These are phyloP conservation scores for Sequoiadendron giganteum DNA, from an alignment of 75 land plant species.

Conservation along the genomic window DNA sequence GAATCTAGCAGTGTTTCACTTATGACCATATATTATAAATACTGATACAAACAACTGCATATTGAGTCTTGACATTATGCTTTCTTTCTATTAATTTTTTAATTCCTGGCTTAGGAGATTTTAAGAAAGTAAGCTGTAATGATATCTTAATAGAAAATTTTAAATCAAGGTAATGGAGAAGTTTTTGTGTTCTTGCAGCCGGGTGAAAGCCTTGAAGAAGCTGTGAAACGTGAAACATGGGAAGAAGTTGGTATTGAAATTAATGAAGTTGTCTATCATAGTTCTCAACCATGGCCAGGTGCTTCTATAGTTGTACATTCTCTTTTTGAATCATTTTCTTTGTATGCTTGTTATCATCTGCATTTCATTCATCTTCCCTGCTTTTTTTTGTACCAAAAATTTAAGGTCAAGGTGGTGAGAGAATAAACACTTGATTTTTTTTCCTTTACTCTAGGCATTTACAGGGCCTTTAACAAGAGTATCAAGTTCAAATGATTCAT, in stretches of 20 bases:
- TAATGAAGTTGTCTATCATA: slow-evolving; percentile 38
- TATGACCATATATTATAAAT: too few species aligned
- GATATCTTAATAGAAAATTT: not conserved
- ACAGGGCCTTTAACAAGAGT: too few species aligned
- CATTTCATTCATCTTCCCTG: not conserved
- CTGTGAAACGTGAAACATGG: slow-evolving; percentile 41
- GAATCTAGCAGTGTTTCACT: too few species aligned
- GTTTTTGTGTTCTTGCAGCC: slow-evolving; percentile 20
- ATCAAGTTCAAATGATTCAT: not conserved
- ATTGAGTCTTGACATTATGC: too few species aligned
- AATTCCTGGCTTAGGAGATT: not conserved
- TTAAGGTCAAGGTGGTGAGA: not conserved
- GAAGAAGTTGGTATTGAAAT: slow-evolving; percentile 48
- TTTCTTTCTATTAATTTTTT: not conserved
- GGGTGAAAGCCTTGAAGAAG: slow-evolving; percentile 52
- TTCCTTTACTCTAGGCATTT: too few species aligned
- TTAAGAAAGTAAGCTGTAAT: not conserved
- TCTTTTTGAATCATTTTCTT: not conserved
- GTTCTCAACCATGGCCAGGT: slow-evolving; percentile 61
- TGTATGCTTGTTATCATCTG: not conserved
- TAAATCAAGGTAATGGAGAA: not conserved
- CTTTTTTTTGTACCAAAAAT: not conserved
- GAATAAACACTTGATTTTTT: not conserved
- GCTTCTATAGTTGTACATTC: not conserved
- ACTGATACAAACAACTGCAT: too few species aligned